Conservation (phyloP, 164 flowering plant species). For the Sedum album region DNA sequence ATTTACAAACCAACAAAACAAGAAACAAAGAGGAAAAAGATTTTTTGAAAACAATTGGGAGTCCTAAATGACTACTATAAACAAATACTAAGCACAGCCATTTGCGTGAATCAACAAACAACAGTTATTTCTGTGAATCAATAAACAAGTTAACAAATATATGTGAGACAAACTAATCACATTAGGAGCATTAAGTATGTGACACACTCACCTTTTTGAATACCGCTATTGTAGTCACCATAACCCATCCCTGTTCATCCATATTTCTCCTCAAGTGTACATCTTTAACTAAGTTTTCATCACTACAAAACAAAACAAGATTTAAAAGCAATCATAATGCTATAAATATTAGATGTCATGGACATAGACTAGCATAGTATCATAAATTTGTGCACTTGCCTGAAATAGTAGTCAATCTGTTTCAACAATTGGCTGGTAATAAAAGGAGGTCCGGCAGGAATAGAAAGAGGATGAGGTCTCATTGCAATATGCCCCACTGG, state of each 20-base stretch:
- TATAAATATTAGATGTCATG: background rate
- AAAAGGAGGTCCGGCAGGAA: background rate
- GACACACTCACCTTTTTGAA: background rate
- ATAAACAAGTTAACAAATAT: background rate
- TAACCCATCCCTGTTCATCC: background rate
- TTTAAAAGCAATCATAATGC: background rate
- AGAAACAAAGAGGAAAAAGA: no score
- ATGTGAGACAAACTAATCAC: background rate
- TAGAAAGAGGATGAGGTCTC: background rate
- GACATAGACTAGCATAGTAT: background rate
- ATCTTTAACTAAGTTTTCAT: background rate
- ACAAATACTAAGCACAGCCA: no score
- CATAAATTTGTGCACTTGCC: background rate
- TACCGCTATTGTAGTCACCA: background rate
- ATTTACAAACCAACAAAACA: no score
- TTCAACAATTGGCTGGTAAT: background rate
- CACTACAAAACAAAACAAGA: background rate
- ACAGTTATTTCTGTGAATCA: no score
- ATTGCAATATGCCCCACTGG: background rate
- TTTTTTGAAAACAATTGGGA: no score
- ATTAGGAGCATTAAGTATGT: background rate
- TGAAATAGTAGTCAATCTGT: constrained; percentile 1
- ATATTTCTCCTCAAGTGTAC: background rate
- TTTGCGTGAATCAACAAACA: no score
- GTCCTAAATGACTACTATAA: no score